phyloP scores from a whole-genome alignment of 2,329 filamentous ascomycete genomes.

The Chaetomium strumarium region DNA sequence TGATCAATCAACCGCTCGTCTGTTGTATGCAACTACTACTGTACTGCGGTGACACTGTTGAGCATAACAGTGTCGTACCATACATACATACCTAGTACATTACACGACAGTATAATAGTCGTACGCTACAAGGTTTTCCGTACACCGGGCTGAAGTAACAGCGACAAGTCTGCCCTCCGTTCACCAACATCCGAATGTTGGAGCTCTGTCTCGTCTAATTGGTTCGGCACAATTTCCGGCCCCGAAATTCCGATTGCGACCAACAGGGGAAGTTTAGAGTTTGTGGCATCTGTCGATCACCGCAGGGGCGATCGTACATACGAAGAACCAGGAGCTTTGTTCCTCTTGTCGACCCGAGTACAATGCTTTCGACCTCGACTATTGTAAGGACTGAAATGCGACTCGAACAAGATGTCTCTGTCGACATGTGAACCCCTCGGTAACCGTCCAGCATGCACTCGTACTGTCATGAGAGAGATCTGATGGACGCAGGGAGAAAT shows the following conservation, averaged over 20 bases:
- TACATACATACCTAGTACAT: no score
- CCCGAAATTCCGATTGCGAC: constrained; percentile 11
- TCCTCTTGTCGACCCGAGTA: background rate
- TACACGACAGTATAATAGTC: no score
- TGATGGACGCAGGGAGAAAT: background rate
- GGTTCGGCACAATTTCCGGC: background rate
- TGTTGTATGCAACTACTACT: no score
- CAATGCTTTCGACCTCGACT: background rate
- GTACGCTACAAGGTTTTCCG: no score
- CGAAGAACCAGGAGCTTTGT: background rate
- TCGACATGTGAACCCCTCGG: background rate
- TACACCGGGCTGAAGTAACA: no score
- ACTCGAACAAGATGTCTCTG: background rate
- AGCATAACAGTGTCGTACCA: no score
- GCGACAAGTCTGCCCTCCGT: background rate
- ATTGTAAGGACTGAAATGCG: background rate
- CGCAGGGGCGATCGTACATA: constrained; percentile 23
- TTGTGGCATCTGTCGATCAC: constrained; percentile 25
- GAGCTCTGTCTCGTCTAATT: no score
- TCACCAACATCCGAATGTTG: background rate
- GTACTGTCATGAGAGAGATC: background rate
- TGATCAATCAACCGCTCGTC: constrained; percentile 1
- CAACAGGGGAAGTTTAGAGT: constrained; percentile 20
- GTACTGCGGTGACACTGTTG: no score
- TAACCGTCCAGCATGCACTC: no score